A percentile compares a stretch with the other conserved stretches of the same genome.
Conservation (phyloP, 75 land plant species). For the Chamaecyparis obtusa region DNA sequence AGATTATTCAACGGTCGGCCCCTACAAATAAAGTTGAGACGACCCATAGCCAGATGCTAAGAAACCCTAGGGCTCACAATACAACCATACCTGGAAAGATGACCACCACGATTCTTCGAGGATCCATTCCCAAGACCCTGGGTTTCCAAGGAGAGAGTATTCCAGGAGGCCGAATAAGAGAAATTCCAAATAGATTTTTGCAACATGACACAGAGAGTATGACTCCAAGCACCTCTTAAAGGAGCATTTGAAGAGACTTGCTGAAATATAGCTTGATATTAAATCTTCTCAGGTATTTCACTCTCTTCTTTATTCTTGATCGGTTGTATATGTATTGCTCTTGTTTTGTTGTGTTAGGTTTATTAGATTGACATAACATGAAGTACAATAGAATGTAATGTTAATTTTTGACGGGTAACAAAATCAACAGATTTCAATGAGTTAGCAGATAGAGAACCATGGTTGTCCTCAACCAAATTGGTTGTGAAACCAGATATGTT, state of each 20-base stretch:
- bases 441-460: slow-evolving; percentile 41
- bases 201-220: slow-evolving; percentile 50
- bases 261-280: slow-evolving; percentile 32
- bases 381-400: too few species aligned
- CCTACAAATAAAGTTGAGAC: too few species aligned
- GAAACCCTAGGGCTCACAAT: too few species aligned
- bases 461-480: slow-evolving; percentile 44
- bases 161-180: too few species aligned
- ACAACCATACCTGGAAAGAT: too few species aligned
- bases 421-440: slow-evolving; percentile 47
- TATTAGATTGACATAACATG: not conserved
- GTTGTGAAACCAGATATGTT: slow-evolving; percentile 66
- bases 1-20: too few species aligned
- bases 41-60: too few species aligned
- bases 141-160: too few species aligned
- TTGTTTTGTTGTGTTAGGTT: not conserved
- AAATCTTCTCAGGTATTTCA: slow-evolving; percentile 41
- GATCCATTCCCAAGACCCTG: too few species aligned
- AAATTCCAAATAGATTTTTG: too few species aligned
- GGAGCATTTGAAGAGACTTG: slow-evolving; percentile 40
- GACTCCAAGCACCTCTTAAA: slow-evolving; percentile 41
- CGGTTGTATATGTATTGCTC: slow-evolving; percentile 2
- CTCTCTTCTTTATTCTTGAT: not conserved
- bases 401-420: slow-evolving; percentile 26
- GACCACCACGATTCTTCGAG: too few species aligned